Evolutionary conservation across 2,329 filamentous ascomycete genomes (phyloP).

Genomic region (Claviceps sorghi): DNA sequence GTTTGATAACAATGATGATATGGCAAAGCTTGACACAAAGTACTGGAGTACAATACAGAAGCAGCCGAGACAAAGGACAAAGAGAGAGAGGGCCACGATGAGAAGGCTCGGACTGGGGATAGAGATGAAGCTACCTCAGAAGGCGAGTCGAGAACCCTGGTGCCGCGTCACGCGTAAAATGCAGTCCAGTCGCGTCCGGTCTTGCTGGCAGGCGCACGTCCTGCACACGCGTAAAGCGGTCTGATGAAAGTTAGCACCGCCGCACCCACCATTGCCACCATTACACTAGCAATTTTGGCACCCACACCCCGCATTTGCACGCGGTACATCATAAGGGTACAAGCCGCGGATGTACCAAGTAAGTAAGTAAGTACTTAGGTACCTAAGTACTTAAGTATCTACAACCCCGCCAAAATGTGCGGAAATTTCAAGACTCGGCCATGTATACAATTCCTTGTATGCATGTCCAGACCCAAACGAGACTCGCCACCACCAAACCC

Average conservation of each 20-base stretch:
- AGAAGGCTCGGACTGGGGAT: no score
- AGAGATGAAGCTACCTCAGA: no score
- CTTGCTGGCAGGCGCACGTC: no score
- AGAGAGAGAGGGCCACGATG: background rate
- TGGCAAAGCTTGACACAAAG: background rate
- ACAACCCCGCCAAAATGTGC: background rate
- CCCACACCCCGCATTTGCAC: background rate
- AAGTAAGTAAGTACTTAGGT: no score
- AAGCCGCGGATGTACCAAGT: no score
- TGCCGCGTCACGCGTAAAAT: constrained; percentile 1
- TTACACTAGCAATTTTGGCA: background rate
- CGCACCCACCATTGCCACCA: no score
- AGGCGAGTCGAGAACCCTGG: background rate
- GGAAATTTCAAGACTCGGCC: background rate
- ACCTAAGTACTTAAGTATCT: no score
- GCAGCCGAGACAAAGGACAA: background rate
- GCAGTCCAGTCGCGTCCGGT: background rate
- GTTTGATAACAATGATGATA: background rate
- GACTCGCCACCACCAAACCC: background rate
- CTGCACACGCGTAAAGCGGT: background rate
- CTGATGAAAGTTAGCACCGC: no score
- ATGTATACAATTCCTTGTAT: background rate
- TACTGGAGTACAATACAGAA: background rate
- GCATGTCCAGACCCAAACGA: background rate
- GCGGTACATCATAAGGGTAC: no score